phyloP scores from a whole-genome alignment of 2,329 filamentous ascomycete genomes.

The Pseudogymnoascus sp. region DNA sequence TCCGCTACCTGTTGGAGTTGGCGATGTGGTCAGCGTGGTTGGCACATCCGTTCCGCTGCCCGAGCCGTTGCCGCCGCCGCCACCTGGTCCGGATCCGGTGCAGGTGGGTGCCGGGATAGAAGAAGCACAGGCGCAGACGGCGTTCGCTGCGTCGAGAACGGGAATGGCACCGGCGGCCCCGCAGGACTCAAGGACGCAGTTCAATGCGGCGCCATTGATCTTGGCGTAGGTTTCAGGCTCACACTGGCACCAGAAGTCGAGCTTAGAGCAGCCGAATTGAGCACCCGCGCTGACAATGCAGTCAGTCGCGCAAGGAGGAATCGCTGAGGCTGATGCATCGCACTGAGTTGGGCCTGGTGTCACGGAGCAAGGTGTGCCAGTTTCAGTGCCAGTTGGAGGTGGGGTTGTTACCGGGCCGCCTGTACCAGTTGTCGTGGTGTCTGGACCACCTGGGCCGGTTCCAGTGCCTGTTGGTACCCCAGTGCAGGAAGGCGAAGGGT shows the following conservation, averaged over 20 bases:
- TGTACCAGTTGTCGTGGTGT: not conserved
- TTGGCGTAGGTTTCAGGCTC: not conserved
- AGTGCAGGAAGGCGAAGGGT: not conserved
- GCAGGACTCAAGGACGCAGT: not conserved
- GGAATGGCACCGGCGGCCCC: not conserved
- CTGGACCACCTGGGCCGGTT: not conserved
- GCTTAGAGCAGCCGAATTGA: not conserved
- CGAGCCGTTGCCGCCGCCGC: not conserved
- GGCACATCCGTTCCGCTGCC: not conserved
- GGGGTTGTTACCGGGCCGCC: not conserved
- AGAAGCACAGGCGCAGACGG: not conserved
- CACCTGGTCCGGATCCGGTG: not conserved
- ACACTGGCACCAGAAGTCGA: not conserved
- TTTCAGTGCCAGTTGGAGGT: not conserved
- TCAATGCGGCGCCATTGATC: not conserved
- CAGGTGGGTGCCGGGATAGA: not conserved
- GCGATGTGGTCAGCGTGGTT: not conserved
- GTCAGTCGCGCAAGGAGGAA: not conserved
- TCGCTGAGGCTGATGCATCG: not conserved
- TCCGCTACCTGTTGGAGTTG: not conserved
- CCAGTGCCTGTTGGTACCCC: not conserved
- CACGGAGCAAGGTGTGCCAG: not conserved
- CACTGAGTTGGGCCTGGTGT: not conserved
- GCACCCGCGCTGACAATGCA: not conserved
- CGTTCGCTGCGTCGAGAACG: not conserved